phyloP scores from a whole-genome alignment of 1,139 yeast species.

The Taphrina sp. region DNA sequence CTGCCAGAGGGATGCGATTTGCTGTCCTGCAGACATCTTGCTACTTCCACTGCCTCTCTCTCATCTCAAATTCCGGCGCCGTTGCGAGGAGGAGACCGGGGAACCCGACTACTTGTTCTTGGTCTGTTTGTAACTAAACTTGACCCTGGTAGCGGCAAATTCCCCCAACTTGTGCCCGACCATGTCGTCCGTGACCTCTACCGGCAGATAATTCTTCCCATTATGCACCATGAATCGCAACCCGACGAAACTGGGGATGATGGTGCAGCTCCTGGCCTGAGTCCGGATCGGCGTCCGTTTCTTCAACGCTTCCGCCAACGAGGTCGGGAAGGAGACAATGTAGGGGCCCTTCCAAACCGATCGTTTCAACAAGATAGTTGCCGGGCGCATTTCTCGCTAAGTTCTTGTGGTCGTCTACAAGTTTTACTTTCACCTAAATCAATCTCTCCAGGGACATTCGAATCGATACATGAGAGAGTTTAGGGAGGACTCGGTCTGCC shows the following conservation, averaged over 20 bases:
- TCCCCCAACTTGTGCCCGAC: constrained; percentile 97
- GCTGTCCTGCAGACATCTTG: too few species aligned
- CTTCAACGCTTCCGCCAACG: constrained; percentile 77
- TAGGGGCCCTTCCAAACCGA: constrained; percentile 94
- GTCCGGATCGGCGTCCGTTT: constrained; percentile 87
- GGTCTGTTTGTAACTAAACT: constrained; percentile 31
- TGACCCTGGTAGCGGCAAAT: constrained; percentile 80
- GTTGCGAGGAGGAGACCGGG: too few species aligned
- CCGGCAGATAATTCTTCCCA: constrained; percentile 89
- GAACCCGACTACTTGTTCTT: constrained; percentile 31
- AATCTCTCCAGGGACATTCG: too few species aligned
- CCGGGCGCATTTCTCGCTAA: constrained; percentile 58
- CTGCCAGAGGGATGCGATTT: too few species aligned
- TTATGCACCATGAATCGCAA: constrained; percentile 79
- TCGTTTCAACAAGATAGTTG: constrained; percentile 54
- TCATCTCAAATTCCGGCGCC: too few species aligned
- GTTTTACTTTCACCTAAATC: too few species aligned
- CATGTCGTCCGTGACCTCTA: constrained; percentile 90
- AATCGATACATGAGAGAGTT: too few species aligned
- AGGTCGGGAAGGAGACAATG: constrained; percentile 72
- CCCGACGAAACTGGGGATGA: constrained; percentile 93
- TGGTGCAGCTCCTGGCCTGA: constrained; percentile 90
- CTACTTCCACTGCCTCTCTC: too few species aligned
- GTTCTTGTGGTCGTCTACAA: too few species aligned
- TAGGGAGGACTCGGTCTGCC: too few species aligned